A percentile compares a stretch with the other conserved stretches of the same genome.
phyloP scores from a whole-genome alignment of 31 red algal genomes.

The Asparagopsis taxiformis region DNA sequence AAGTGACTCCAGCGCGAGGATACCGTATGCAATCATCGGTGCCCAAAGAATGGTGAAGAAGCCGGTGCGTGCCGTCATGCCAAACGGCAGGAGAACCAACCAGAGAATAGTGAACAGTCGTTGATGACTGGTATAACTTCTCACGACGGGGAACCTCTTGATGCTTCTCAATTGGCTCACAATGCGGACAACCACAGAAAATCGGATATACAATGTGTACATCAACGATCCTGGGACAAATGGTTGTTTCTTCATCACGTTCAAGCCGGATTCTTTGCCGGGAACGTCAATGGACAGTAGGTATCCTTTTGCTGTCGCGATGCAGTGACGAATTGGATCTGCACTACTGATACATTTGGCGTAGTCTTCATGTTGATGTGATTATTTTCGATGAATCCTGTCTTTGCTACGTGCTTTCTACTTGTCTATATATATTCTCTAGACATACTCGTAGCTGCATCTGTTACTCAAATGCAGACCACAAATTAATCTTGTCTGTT shows the following conservation, averaged over 20 bases:
- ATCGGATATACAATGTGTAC: background rate
- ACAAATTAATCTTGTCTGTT: too few relatives aligned
- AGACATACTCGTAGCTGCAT: too few relatives aligned
- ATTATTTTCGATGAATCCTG: too few relatives aligned
- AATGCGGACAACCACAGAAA: background rate
- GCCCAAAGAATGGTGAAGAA: conserved; percentile 48
- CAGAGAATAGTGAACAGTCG: conserved; percentile 35
- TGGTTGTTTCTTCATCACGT: background rate
- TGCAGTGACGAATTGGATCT: conserved; percentile 2
- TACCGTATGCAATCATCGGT: conserved; percentile 35
- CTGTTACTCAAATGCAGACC: too few relatives aligned
- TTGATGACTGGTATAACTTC: conserved; percentile 35
- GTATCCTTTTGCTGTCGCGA: conserved; percentile 23
- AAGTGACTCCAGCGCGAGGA: too few relatives aligned
- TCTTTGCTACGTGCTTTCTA: too few relatives aligned
- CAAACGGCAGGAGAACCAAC: conserved; percentile 30
- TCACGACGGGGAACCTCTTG: conserved; percentile 39
- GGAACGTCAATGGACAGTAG: conserved; percentile 14
- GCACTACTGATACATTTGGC: background rate
- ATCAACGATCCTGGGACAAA: background rate
- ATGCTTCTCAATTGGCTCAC: conserved; percentile 9
- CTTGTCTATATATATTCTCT: too few relatives aligned
- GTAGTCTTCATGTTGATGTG: too few relatives aligned
- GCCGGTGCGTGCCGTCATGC: too few relatives aligned
- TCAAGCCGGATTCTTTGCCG: background rate